Conservation (phyloP, 805 yeast species). For the Metschnikowia continentalis region DNA sequence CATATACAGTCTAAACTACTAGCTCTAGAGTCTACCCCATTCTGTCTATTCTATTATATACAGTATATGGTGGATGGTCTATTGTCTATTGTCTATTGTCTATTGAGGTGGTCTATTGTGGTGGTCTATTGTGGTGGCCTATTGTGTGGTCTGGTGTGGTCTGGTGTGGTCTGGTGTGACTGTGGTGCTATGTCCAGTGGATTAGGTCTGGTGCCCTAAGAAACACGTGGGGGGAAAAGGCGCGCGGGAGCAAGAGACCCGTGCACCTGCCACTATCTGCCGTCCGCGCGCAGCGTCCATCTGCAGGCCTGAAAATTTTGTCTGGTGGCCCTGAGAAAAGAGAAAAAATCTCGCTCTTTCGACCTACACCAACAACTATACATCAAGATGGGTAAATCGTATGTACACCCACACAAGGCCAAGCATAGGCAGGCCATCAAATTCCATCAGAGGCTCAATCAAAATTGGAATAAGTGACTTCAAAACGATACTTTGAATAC, state of each 20-base stretch:
- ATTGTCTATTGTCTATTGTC: too few species aligned
- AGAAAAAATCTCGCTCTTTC: conserved; percentile 3
- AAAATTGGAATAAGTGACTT: too few species aligned
- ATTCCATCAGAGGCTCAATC: background rate
- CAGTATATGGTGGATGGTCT: too few species aligned
- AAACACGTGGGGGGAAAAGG: background rate
- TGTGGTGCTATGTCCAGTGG: background rate
- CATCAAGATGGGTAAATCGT: conserved; percentile 30
- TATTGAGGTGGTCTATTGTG: too few species aligned
- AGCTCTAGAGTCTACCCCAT: too few species aligned
- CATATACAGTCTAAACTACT: too few species aligned
- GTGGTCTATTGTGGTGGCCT: too few species aligned
- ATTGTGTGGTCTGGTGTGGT: too few species aligned
- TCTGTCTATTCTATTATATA: too few species aligned
- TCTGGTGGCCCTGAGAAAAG: conserved; percentile 12
- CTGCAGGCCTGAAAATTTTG: conserved; percentile 20
- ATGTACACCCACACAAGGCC: conserved; percentile 12
- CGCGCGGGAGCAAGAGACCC: background rate
- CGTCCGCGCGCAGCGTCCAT: conserved; percentile 5
- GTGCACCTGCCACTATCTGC: background rate
- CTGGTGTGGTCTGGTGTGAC: too few species aligned
- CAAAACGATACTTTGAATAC: too few species aligned
- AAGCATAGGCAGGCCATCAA: background rate
- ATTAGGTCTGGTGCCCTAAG: conserved; percentile 1
- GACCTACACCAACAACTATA: conserved; percentile 12